These are phyloP conservation scores for Chrysanthemum lavandulifolium DNA, from an alignment of 129 eudicot species.

Conservation along the genomic window DNA sequence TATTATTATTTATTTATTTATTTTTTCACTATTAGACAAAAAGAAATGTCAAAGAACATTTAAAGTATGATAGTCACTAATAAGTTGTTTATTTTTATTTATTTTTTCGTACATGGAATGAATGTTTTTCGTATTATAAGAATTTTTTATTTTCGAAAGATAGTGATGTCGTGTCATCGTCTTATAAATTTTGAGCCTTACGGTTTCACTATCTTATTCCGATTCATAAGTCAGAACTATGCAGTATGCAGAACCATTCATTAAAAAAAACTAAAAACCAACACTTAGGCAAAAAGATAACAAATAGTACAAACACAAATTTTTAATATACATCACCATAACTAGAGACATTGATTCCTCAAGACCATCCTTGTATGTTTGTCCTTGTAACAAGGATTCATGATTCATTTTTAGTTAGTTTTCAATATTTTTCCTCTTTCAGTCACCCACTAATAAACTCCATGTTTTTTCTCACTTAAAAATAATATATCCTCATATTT, in stretches of 20 bases:
- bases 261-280: slow-evolving; percentile 5
- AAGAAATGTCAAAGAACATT: too few species aligned
- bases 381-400: slow-evolving; percentile 61
- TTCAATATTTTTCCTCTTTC: too few species aligned
- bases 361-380: slow-evolving; percentile 55
- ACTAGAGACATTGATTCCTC: slow-evolving; percentile 29
- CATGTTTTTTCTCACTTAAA: too few species aligned
- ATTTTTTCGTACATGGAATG: background rate
- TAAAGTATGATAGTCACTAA: background rate
- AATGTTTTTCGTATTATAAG: background rate
- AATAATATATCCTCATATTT: too few species aligned
- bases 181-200: slow-evolving; percentile 12
- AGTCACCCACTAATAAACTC: too few species aligned
- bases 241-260: slow-evolving; percentile 6
- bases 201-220: background rate
- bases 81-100: too few species aligned
- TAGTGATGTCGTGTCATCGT: background rate
- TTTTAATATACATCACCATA: slow-evolving; percentile 22
- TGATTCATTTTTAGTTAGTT: background rate
- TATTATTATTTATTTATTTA: too few species aligned
- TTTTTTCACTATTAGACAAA: too few species aligned
- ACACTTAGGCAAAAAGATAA: slow-evolving; percentile 4
- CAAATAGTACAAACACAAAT: background rate
- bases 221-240: background rate
- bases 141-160: slow-evolving; percentile 4